Base-by-base conservation (phyloP, 2,329 filamentous ascomycete genomes). In the Arachnopeziza araneosa region DNA sequence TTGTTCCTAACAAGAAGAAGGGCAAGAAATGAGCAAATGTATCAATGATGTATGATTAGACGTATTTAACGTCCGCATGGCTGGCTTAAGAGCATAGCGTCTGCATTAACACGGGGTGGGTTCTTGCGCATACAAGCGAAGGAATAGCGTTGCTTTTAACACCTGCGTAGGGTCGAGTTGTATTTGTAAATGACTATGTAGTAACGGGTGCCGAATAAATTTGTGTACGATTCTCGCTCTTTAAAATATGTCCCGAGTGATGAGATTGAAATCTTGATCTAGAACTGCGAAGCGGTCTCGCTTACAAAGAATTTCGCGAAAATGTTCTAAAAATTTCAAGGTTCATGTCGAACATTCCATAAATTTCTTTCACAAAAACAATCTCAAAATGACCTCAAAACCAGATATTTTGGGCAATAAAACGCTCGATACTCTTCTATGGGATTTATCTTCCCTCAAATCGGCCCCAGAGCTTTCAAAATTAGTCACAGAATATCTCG, bases 1-100 rank as follows among this genome's bases (percentile, higher is more conserved):
- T 98, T 57, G 93, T 98, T 12, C 85, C 91, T 17, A 83, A 87
- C 64, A 93, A 95, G 75, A 98, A 97, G 86, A 96, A 96, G 84
- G 87, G 88, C 72, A 88, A 89, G 80, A 91, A 88, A 64, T 24
- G 44, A 57, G 19, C 23, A 50, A 58, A 24, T 66, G 63, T 64
- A 68, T 64, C 52, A 66, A 59, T 59, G 55, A 54, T 66, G 63
- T 67, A 66, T 66, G 59, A 67, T 60, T 61, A 64, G 30, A 66
- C 53, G 55, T 62, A 55, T 55, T 10, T 52, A 52, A 60, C 56
- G 63, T 63, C 36, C 59, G 59, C 61, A 64, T 64, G 57, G 63
- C 60, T 63, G 62, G 62, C 56, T 60, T 62, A 24, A 60, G 57
- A 57, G 61, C 62, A 65, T 63, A 60, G 60, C 56, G 53, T 48